These are phyloP conservation scores for Lavandula angustifolia DNA, from an alignment of 257 asterid species.

Conservation along the genomic window DNA sequence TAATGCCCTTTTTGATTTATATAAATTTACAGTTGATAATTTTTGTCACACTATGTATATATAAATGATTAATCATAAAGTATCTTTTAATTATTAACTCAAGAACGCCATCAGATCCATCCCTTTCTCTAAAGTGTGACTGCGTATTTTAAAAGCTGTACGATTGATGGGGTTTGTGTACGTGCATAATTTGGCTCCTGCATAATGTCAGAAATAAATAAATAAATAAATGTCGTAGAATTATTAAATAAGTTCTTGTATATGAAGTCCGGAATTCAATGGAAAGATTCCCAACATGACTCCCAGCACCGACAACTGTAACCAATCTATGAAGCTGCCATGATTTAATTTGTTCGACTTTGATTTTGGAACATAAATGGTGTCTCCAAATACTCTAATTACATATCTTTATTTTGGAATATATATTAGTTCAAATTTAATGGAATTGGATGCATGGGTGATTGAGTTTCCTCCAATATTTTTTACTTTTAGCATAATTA, in stretches of 20 bases:
- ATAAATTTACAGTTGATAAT: too few species aligned
- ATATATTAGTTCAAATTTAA: too few species aligned
- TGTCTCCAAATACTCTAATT: background rate
- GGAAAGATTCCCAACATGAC: constrained; percentile 34
- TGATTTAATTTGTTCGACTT: constrained; percentile 10
- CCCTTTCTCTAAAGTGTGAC: too few species aligned
- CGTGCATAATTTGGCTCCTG: background rate
- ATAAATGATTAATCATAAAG: too few species aligned
- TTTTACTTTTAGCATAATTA: too few species aligned
- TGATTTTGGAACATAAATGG: constrained; percentile 4
- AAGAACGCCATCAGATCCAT: too few species aligned
- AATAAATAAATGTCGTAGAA: too few species aligned
- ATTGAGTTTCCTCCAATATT: background rate
- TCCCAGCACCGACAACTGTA: constrained; percentile 35
- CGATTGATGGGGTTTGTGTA: background rate
- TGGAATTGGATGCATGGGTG: too few species aligned
- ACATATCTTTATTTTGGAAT: background rate
- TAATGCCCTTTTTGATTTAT: too few species aligned
- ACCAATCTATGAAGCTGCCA: constrained; percentile 33
- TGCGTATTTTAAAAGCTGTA: too few species aligned
- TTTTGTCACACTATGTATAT: too few species aligned
- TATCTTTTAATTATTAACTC: too few species aligned
- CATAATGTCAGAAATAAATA: background rate
- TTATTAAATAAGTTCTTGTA: background rate
- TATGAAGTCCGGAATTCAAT: constrained; percentile 28